Conservation (phyloP, 2,329 filamentous ascomycete species). For the Talaromyces rugulosus region DNA sequence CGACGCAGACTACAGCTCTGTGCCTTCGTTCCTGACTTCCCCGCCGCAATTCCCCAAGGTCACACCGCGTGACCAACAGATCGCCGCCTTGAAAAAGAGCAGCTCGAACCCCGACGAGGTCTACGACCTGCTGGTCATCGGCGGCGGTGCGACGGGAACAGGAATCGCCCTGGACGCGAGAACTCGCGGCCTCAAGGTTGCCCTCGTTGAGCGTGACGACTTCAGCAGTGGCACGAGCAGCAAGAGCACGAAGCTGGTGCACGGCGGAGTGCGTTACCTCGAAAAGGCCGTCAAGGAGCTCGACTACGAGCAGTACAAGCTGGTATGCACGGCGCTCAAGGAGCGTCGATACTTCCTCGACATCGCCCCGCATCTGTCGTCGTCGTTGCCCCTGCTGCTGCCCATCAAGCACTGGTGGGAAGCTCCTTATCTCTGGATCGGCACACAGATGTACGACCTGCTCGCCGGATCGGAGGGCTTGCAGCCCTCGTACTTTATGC, state of each 20-base stretch:
- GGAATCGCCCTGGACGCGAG: conserved; percentile 77
- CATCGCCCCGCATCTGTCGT: conserved; percentile 75
- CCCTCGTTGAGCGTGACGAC: conserved; percentile 75
- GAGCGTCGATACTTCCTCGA: conserved; percentile 79
- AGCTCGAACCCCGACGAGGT: conserved; percentile 41
- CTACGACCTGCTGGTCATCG: conserved; percentile 75
- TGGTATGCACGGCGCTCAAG: conserved; percentile 75
- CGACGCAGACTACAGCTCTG: not conserved
- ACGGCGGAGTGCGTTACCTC: conserved; percentile 77
- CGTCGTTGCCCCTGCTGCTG: conserved; percentile 77
- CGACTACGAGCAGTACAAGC: conserved; percentile 75
- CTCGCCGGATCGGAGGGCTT: conserved; percentile 82
- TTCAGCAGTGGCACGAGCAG: conserved; percentile 77
- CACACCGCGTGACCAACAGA: conserved; percentile 48
- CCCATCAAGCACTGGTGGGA: conserved; percentile 80
- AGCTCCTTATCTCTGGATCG: conserved; percentile 67
- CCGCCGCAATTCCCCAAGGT: conserved; percentile 47
- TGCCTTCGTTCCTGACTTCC: not conserved
- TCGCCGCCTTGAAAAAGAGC: conserved; percentile 48
- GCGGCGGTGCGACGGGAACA: conserved; percentile 72
- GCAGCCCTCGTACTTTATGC: conserved; percentile 82
- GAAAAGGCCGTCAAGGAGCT: conserved; percentile 83
- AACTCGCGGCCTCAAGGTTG: conserved; percentile 73
- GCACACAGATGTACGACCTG: conserved; percentile 77
- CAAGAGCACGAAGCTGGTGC: conserved; percentile 82